Percentiles rank a stretch among this genome's conserved stretches.
phyloP scores from a whole-genome alignment of 306 rosid species.

The Elaeagnus macrophylla region DNA sequence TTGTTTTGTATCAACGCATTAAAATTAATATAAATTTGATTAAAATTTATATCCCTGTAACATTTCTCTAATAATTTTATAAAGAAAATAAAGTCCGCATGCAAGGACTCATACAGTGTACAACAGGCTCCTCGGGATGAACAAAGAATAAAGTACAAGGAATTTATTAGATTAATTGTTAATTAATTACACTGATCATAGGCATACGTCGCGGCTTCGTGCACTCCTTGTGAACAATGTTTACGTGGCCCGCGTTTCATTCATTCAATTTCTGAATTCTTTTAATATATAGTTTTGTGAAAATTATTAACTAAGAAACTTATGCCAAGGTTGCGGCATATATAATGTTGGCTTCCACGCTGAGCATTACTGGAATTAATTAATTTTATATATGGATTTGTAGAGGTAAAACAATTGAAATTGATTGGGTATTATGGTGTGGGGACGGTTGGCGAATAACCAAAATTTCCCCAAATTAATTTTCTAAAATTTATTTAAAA shows the following conservation, averaged over 20 bases:
- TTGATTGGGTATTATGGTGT: no score
- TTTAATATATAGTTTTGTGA: not conserved
- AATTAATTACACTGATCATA: slow-evolving; percentile 3
- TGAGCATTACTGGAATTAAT: no score
- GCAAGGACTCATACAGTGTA: slow-evolving; percentile 9
- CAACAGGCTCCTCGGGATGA: slow-evolving; percentile 7
- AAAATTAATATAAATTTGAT: no score
- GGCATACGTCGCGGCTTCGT: slow-evolving; percentile 30
- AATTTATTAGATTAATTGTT: not conserved
- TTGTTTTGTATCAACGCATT: no score
- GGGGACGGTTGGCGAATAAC: no score
- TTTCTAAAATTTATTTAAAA: no score
- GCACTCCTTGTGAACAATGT: slow-evolving; percentile 27
- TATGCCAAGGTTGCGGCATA: not conserved
- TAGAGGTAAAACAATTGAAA: no score
- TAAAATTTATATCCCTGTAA: no score
- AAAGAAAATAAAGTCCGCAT: slow-evolving; percentile 14
- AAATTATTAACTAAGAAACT: not conserved
- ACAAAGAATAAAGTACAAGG: not conserved
- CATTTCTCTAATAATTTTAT: no score
- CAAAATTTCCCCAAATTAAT: no score
- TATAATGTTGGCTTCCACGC: not conserved
- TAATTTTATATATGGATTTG: no score
- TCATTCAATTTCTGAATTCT: slow-evolving; percentile 5
- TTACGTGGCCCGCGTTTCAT: slow-evolving; percentile 33